Evolutionary conservation across 164 flowering plant genomes (phyloP).

Genomic region (Chimonanthus praecox): DNA sequence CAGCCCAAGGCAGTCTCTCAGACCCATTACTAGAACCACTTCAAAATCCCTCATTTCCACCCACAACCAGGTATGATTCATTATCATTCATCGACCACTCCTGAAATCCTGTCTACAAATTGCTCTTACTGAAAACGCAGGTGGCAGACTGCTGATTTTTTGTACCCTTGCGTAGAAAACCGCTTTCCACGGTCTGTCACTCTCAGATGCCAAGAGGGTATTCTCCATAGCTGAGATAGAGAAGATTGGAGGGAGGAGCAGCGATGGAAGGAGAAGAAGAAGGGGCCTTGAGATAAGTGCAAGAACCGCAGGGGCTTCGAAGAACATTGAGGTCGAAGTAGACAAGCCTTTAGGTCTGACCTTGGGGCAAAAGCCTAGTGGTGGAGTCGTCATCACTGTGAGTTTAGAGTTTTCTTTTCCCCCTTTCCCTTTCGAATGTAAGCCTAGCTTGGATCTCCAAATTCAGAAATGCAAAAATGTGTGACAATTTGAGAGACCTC

Average conservation of each 20-base stretch:
- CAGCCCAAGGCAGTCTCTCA: constrained; percentile 23
- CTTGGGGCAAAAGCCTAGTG: constrained; percentile 83
- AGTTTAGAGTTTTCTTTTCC: constrained; percentile 19
- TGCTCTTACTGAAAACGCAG: not conserved
- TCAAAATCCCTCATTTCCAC: constrained; percentile 15
- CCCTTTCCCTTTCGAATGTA: not conserved
- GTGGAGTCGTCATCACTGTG: constrained; percentile 88
- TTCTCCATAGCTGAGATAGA: constrained; percentile 23
- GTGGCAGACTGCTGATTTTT: not conserved
- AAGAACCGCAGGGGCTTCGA: constrained; percentile 73
- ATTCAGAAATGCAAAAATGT: too few relatives aligned
- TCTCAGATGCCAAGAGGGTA: constrained; percentile 58
- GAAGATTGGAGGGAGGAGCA: constrained; percentile 14
- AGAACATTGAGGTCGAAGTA: constrained; percentile 91
- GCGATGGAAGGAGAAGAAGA: not conserved
- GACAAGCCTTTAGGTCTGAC: constrained; percentile 95
- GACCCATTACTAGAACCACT: constrained; percentile 4
- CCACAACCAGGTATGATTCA: constrained; percentile 30
- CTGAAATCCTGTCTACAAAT: not conserved
- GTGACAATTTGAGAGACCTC: too few relatives aligned
- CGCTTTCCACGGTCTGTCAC: constrained; percentile 56
- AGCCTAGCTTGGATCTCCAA: too few relatives aligned
- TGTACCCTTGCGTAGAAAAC: constrained; percentile 40
- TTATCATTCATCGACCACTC: not conserved
- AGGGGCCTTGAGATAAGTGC: constrained; percentile 48